Evolutionary conservation across 1,284 basidiomycete genomes (phyloP).

Genomic region (Caloboletus inedulis): DNA sequence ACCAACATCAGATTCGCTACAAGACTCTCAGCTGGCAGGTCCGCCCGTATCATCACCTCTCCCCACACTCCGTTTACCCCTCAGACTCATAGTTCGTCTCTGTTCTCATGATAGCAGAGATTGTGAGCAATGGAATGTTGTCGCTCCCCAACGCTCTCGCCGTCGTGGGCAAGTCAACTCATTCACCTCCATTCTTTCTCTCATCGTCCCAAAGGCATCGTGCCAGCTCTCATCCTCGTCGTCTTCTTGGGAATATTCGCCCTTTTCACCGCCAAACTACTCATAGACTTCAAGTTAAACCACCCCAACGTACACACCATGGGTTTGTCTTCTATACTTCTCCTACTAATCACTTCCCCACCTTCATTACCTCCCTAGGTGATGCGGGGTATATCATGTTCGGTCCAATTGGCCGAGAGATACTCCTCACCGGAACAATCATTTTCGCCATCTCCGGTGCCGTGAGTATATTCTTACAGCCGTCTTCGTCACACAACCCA

Average conservation of each 20-base stretch:
- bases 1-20: neutral
- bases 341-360: neutral
- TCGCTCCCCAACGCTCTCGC: neutral
- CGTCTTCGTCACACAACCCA: neutral
- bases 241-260: neutral
- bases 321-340: neutral
- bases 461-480: neutral
- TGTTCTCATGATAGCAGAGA: neutral
- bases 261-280: neutral
- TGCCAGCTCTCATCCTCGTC: neutral
- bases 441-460: neutral
- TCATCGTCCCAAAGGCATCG: neutral
- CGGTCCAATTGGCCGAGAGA: neutral
- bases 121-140: neutral
- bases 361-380: neutral
- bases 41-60: neutral
- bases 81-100: neutral
- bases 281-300: neutral
- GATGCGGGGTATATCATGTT: neutral
- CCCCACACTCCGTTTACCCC: neutral
- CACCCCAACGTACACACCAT: neutral
- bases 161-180: neutral
- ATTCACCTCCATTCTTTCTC: neutral
- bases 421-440: neutral
- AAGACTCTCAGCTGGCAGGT: neutral